Percentiles rank a stretch among this genome's conserved stretches.
Conservation (phyloP, 192 early-diverging fungal genomes). For the Coemansia reversa region DNA sequence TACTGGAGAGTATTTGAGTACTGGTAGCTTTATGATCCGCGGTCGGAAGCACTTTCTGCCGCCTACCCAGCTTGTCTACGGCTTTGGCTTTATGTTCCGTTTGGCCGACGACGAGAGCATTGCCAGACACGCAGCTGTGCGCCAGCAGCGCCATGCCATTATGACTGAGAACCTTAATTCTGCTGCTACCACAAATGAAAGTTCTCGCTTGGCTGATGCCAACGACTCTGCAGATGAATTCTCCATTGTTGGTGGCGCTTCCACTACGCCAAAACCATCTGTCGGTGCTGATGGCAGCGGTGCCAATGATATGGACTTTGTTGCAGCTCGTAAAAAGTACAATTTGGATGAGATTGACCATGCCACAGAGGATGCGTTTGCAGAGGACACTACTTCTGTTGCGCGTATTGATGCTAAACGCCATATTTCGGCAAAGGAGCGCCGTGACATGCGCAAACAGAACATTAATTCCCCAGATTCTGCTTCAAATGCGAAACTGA, state of each 20-base stretch:
- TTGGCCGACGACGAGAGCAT: slow-evolving; percentile 78
- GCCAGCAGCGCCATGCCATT: slow-evolving; percentile 55
- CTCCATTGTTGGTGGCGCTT: slow-evolving; percentile 9
- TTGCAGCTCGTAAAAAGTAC: slow-evolving; percentile 49
- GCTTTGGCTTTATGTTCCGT: slow-evolving; percentile 92
- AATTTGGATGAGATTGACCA: slow-evolving; percentile 54
- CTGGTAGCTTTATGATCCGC: slow-evolving; percentile 90
- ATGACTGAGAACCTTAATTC: slow-evolving; percentile 33
- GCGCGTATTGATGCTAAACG: slow-evolving; percentile 8
- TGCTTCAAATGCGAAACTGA: slow-evolving; percentile 12
- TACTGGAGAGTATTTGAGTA: slow-evolving; percentile 87
- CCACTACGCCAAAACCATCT: not conserved
- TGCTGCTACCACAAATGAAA: not conserved
- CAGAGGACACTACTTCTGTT: slow-evolving; percentile 2
- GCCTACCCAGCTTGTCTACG: slow-evolving; percentile 90
- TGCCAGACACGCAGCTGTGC: slow-evolving; percentile 68
- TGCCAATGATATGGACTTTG: slow-evolving; percentile 24
- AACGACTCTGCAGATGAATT: slow-evolving; percentile 6
- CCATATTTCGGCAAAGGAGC: slow-evolving; percentile 81
- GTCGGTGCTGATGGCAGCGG: no score
- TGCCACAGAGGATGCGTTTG: slow-evolving; percentile 26
- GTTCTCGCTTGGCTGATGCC: not conserved
- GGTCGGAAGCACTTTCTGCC: slow-evolving; percentile 95
- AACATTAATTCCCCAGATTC: not conserved
- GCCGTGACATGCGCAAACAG: slow-evolving; percentile 75